Evolutionary conservation across 2,329 filamentous ascomycete species (phyloP).

Genomic region (Dothideomycetes sp.): DNA sequence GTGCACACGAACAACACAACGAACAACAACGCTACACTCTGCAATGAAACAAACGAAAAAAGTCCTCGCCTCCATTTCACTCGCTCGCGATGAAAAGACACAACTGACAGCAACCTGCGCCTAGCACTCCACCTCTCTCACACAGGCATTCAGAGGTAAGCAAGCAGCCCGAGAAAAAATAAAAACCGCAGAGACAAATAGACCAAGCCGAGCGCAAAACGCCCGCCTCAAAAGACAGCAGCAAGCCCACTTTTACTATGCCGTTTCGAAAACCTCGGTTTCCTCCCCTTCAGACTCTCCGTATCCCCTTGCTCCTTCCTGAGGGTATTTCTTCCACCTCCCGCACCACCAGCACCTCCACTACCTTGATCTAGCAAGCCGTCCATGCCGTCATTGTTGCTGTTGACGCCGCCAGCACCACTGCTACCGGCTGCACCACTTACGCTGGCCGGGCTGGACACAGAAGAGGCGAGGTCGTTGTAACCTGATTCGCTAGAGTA

Average conservation of each 20-base stretch:
- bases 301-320: constrained; percentile 33
- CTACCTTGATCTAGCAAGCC: no score
- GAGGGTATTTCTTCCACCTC: constrained; percentile 19
- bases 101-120: no score
- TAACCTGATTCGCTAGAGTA: constrained; percentile 46
- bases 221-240: constrained; percentile 57
- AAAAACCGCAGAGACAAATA: background rate
- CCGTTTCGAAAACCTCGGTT: constrained; percentile 68
- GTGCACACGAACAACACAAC: no score
- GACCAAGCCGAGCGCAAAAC: no score
- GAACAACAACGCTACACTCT: no score
- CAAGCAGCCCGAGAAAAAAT: background rate
- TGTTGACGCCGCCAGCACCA: constrained; percentile 30
- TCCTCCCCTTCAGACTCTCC: constrained; percentile 47
- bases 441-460: constrained; percentile 70
- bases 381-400: no score
- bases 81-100: no score
- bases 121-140: no score
- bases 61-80: no score
- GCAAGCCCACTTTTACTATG: constrained; percentile 92
- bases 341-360: no score
- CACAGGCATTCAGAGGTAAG: no score
- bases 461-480: constrained; percentile 37
- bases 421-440: constrained; percentile 47
- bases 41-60: no score